Percentiles rank a stretch among this genome's conserved stretches.
Conservation (phyloP, 2,329 filamentous ascomycete genomes). For the Aspergillus pseudotamarii region DNA sequence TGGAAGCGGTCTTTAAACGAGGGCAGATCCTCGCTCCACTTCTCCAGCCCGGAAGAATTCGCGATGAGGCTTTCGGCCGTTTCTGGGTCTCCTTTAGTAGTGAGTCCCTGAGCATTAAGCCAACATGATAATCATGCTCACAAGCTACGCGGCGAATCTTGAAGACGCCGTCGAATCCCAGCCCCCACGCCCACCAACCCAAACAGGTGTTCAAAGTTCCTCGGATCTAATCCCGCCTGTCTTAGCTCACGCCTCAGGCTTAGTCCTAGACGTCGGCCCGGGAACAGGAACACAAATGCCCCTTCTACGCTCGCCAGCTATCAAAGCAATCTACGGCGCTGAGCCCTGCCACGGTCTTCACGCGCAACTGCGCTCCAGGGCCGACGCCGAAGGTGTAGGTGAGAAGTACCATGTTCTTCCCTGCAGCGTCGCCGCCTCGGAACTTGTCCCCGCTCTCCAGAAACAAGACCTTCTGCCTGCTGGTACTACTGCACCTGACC, state of each 20-base stretch:
- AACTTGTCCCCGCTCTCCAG: slow-evolving; percentile 48
- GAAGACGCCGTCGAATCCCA: slow-evolving; percentile 9
- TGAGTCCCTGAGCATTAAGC: slow-evolving; percentile 21
- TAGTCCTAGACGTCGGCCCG: slow-evolving; percentile 55
- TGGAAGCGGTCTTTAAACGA: slow-evolving; percentile 36
- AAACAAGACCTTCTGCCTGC: slow-evolving; percentile 43
- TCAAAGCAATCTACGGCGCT: slow-evolving; percentile 56
- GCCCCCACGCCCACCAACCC: background rate
- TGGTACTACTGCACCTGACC: slow-evolving; percentile 12
- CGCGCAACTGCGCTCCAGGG: slow-evolving; percentile 43
- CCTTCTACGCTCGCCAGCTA: slow-evolving; percentile 46
- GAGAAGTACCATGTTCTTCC: slow-evolving; percentile 54
- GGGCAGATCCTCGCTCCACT: slow-evolving; percentile 41
- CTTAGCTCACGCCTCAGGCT: slow-evolving; percentile 43
- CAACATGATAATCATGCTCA: background rate
- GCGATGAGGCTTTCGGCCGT: slow-evolving; percentile 44
- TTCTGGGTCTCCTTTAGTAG: slow-evolving; percentile 46
- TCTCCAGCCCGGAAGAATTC: slow-evolving; percentile 32
- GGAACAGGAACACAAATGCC: slow-evolving; percentile 56
- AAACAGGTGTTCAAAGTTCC: slow-evolving; percentile 31
- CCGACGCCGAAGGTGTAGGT: slow-evolving; percentile 44
- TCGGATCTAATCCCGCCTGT: slow-evolving; percentile 45
- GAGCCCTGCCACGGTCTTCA: slow-evolving; percentile 57
- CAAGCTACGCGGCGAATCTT: slow-evolving; percentile 13
- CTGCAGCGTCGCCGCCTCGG: slow-evolving; percentile 51